Base-by-base conservation (phyloP, 805 yeast genomes). In the Teunomyces lycoperdinae region DNA sequence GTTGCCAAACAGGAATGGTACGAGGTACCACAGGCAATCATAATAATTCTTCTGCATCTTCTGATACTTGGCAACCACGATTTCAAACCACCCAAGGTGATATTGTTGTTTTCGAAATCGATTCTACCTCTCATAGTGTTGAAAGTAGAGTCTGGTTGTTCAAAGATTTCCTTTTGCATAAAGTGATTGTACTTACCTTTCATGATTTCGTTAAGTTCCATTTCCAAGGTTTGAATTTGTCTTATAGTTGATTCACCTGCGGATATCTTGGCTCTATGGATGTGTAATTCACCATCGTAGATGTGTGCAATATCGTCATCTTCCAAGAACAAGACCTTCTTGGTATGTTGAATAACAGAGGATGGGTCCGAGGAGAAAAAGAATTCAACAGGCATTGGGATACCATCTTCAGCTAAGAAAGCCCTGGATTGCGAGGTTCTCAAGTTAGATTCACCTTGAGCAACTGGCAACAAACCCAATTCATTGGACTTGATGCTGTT, bases 11-110 rank as follows among this genome's bases (percentile, higher is more conserved):
- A 94, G 13, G 99, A 94, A 72, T 94, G 99, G 67, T 91, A 94
- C 0, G 99, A 94, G 5, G 99, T 94, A 74, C 99, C 99, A 74
- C 99, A 94, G 1, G 99, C 99, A 73, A 94, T 88, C 98, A 94
- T 94, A 50, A 91, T 88, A 60, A 94, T 80, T 71, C 99, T 83
- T 73, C 97, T 84, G 59, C 97, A 90, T 63, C 97, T 83, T 73
- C 98, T 83, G 53, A 94, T 88, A 41, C 94, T 87, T 27, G 94
- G 83, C 53, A 94, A 76, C 79, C 84, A 88, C 11, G 86, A 78
- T 58, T 86, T 82, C 62, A 94, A 78, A 35, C 99, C 99, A 63
- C 99, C 99, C 51, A 94, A 78, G 56, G 80, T 87, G 57, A 94
- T 86, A 38, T 72, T 75, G 58, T 78, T 77, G 66, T 84, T 84